Conservation (phyloP, 192 early-diverging fungal species). For the Mortierella claussenii region DNA sequence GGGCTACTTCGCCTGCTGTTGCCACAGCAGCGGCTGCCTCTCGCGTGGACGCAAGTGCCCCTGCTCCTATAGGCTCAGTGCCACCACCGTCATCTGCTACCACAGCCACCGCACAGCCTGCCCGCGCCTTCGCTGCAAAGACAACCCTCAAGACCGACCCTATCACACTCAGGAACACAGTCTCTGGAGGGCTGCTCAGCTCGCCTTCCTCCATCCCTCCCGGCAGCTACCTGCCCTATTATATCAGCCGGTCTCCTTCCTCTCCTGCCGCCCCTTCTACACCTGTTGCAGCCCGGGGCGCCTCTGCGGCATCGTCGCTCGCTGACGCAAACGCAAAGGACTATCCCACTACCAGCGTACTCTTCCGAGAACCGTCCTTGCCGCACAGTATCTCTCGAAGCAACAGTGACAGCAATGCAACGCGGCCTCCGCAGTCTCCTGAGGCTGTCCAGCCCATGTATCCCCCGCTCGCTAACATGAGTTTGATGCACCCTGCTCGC, state of each 20-base stretch:
- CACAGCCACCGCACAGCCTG: neutral
- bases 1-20: slow-evolving; percentile 5
- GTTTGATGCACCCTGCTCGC: slow-evolving; percentile 10
- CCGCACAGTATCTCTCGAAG: neutral
- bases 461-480: slow-evolving; percentile 3
- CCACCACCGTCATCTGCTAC: neutral
- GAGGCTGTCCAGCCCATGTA: slow-evolving; percentile 5
- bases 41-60: neutral
- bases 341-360: no score
- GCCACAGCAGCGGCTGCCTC: neutral
- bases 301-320: neutral
- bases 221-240: neutral
- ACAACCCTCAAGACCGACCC: neutral
- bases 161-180: neutral
- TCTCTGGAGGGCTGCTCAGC: neutral
- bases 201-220: neutral
- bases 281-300: slow-evolving; percentile 3
- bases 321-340: no score
- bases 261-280: slow-evolving; percentile 8
- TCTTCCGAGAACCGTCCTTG: no score
- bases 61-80: neutral
- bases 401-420: slow-evolving; percentile 6
- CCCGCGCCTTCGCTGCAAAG: neutral
- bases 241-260: neutral
- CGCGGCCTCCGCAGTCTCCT: neutral